Evolutionary conservation across 441 rosid genomes (phyloP).

Genomic region (Gossypium schwendimanii): DNA sequence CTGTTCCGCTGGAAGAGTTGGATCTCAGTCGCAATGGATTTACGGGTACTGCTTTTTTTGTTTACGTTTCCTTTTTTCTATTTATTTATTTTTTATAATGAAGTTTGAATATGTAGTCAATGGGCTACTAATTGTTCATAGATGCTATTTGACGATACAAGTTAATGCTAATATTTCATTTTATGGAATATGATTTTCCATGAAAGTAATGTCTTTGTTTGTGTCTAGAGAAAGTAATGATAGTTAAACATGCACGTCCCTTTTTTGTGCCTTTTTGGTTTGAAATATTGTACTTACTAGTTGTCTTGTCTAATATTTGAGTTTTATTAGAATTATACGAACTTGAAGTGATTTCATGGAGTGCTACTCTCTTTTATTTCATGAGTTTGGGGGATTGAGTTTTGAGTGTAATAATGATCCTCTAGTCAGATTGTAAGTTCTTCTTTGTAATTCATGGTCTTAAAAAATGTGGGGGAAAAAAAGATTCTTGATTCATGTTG

Average conservation of each 20-base stretch:
- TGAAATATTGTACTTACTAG: neutral
- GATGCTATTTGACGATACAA: neutral
- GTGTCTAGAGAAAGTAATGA: neutral
- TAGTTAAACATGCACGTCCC: neutral
- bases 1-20: slow-evolving; percentile 51
- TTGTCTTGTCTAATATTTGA: neutral
- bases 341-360: neutral
- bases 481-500: neutral
- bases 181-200: neutral
- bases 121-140: neutral
- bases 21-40: slow-evolving; percentile 88
- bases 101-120: neutral
- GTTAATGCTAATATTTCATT: neutral
- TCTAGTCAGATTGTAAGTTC: neutral
- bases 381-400: neutral
- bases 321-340: neutral
- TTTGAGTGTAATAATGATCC: neutral
- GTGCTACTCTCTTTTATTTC: neutral
- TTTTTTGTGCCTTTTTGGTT: neutral
- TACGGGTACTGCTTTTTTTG: slow-evolving; percentile 44
- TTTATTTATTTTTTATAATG: neutral
- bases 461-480: neutral
- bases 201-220: neutral
- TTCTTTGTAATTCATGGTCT: neutral
- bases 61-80: neutral